Evolutionary conservation across 1,284 basidiomycete species (phyloP), one percentile per base, ranked within the genome.

Genomic region (Baeospora myosura): DNA sequence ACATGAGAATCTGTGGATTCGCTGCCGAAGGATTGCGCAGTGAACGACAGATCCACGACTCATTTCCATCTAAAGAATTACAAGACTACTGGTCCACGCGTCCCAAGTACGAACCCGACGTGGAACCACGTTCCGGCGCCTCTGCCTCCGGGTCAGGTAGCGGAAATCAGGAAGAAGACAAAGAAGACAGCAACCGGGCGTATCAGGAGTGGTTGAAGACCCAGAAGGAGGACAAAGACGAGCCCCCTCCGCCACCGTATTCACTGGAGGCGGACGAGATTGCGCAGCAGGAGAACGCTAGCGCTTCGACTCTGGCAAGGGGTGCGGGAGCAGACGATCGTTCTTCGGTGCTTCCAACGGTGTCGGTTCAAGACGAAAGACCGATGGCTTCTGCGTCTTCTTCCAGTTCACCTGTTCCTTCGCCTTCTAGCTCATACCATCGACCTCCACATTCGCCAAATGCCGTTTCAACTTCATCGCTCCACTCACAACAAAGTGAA

Each of bases 1-100:
- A 83, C 54, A 87, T 87, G 80, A 75, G 84, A 12, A 78, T 87
- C 41, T 74, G 72, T 46, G 83, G 84, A 7, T 78, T 82, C 50
- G 81, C 78, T 2, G 80, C 69, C 1, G 84, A 87, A 58, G 71
- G 67, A 14, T 61, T 87, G 22, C 76, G 78, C 21, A 71, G 73
- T 16, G 80, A 83, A 51, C 74, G 77, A 12, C 59, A 62, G 31
- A 64, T 85, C 10, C 67, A 69, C 28, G 81, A 83, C 44, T 69
- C 72, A 1, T 78, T 87, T 46, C 84, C 85, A 0, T 63, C 69
- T 18, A 82, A 86, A 44, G 81, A 85, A 49, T 57, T 88, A 3
- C 72, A 79, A 42, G 81, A 88, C 50, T 88, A 84, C 58, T 86
- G 81, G 81, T 59, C 70, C 2, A 65, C 71, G 23, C 64, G 79